Conservation (phyloP, 2,329 filamentous ascomycete species). For the Colletotrichum neosansevieriae region DNA sequence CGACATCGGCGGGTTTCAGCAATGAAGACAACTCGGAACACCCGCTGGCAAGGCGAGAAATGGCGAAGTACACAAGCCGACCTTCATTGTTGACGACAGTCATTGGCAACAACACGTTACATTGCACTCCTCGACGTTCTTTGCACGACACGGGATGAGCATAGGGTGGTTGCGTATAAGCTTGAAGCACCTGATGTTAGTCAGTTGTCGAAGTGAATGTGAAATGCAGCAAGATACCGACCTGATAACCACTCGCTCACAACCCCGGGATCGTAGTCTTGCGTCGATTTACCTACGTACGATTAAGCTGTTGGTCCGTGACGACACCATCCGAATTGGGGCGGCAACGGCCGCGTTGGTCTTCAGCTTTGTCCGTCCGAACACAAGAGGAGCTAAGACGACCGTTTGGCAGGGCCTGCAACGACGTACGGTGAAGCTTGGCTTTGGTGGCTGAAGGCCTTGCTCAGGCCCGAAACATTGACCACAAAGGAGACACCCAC, state of each 20-base stretch:
- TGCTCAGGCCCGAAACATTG: neutral
- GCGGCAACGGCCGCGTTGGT: slow-evolving; percentile 18
- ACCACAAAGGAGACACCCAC: neutral
- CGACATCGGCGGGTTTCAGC: neutral
- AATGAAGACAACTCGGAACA: too few species aligned
- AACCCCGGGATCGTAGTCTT: neutral
- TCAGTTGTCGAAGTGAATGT: neutral
- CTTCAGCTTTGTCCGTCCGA: slow-evolving; percentile 17
- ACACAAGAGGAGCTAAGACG: neutral
- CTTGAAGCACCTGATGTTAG: neutral
- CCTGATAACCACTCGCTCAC: neutral
- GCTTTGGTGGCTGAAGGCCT: neutral
- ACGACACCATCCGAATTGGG: neutral
- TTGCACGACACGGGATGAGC: too few species aligned
- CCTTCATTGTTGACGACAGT: neutral
- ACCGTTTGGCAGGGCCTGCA: neutral
- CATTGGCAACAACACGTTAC: neutral
- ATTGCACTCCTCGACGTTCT: neutral
- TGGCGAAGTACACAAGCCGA: neutral
- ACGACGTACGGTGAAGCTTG: neutral
- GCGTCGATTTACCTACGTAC: neutral
- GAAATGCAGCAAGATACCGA: neutral
- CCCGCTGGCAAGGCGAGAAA: too few species aligned
- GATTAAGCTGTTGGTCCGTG: slow-evolving; percentile 29
- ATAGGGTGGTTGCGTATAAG: too few species aligned